Conservation (phyloP, 768 basidiomycete genomes). For the Psilocybe tampanensis region DNA sequence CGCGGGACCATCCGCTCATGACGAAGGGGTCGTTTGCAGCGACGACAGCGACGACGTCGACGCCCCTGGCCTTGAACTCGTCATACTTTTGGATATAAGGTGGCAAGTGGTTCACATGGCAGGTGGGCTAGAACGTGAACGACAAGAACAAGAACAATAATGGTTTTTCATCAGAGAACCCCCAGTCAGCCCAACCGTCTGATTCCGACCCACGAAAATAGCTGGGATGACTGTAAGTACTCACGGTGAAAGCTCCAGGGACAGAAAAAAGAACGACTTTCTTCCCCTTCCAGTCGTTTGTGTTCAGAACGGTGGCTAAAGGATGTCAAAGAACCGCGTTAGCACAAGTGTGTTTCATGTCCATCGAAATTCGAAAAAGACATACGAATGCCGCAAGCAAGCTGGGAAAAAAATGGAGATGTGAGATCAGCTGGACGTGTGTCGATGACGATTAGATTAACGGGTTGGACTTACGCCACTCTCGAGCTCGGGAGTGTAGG, state of each 20-base stretch:
- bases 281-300: constrained; percentile 76
- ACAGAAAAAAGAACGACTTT: constrained; percentile 80
- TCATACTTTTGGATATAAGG: constrained; percentile 70
- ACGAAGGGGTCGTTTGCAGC: constrained; percentile 84
- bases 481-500: constrained; percentile 65
- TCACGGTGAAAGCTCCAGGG: constrained; percentile 80
- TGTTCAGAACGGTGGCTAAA: constrained; percentile 55
- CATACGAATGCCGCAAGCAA: constrained; percentile 69
- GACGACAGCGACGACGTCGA: constrained; percentile 71
- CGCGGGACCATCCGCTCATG: constrained; percentile 63
- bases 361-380: constrained; percentile 16
- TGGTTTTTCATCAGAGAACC: constrained; percentile 38
- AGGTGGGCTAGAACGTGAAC: constrained; percentile 54
- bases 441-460: constrained; percentile 13
- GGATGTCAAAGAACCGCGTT: constrained; percentile 6
- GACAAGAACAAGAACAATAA: constrained; percentile 27
- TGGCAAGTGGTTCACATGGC: constrained; percentile 65
- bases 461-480: constrained; percentile 58
- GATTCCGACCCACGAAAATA: constrained; percentile 2
- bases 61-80: constrained; percentile 77
- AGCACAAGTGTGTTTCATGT: constrained; percentile 9
- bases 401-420: no score
- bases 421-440: constrained; percentile 14
- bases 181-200: constrained; percentile 3
- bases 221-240: constrained; percentile 29